Evolutionary conservation across 208 protist species (phyloP).

Genomic region (Acanthamoeba royreba): DNA sequence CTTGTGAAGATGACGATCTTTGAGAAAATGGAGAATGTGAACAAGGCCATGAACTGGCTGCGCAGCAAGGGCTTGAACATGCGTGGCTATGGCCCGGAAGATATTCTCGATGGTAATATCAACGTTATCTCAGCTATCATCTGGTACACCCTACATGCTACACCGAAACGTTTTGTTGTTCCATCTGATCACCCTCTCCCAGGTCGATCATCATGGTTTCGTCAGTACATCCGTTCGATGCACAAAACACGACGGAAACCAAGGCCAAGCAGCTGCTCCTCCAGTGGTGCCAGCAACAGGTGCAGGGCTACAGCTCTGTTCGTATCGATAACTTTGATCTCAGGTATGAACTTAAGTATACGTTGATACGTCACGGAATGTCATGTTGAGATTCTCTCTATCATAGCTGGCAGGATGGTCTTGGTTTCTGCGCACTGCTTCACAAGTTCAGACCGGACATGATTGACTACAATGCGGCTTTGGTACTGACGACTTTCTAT

Average conservation of each 20-base stretch:
- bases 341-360: too few relatives aligned
- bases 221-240: not conserved
- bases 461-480: not conserved
- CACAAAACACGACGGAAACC: not conserved
- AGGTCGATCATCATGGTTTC: not conserved
- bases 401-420: not conserved
- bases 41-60: not conserved
- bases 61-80: not conserved
- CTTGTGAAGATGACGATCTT: not conserved
- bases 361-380: too few relatives aligned
- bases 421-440: not conserved
- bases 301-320: not conserved
- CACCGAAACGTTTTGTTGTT: too few relatives aligned
- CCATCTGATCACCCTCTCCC: too few relatives aligned
- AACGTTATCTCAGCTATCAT: not conserved
- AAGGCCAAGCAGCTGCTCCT: not conserved
- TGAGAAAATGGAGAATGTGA: slow-evolving; percentile 1
- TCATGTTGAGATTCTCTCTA: too few relatives aligned
- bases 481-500: too few relatives aligned
- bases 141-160: too few relatives aligned
- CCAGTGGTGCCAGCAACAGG: not conserved
- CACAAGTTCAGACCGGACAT: not conserved
- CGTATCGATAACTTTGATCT: not conserved
- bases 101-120: not conserved
- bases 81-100: not conserved